These are phyloP conservation scores for Amaranthus tricolor DNA, from an alignment of 179 eudicot species.

Conservation along the genomic window DNA sequence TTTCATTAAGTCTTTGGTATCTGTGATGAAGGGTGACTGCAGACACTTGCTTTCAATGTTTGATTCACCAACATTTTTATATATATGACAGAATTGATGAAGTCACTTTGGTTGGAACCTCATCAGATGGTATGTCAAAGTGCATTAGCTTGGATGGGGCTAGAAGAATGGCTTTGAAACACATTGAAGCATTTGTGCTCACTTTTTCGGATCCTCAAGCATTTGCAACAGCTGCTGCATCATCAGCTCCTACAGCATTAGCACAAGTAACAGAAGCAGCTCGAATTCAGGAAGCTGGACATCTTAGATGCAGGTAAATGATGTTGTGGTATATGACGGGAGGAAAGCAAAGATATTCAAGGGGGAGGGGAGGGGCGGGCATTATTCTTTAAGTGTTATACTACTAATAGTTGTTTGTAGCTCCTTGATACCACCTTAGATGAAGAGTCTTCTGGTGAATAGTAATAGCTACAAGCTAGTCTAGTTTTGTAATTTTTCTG, in stretches of 20 bases:
- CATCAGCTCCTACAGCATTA: slow-evolving; percentile 79
- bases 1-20: neutral
- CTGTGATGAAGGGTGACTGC: slow-evolving; percentile 9
- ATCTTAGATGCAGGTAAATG: slow-evolving; percentile 94
- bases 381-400: neutral
- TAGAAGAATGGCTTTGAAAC: slow-evolving; percentile 81
- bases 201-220: slow-evolving; percentile 71
- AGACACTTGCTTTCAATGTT: neutral
- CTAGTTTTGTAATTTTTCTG: neutral
- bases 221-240: slow-evolving; percentile 71
- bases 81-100: slow-evolving; percentile 76
- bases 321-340: neutral
- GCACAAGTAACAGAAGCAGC: slow-evolving; percentile 82
- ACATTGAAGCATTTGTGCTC: slow-evolving; percentile 78
- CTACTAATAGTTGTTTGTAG: neutral
- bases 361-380: neutral
- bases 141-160: slow-evolving; percentile 69
- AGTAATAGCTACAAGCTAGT: neutral
- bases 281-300: slow-evolving; percentile 93
- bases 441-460: neutral
- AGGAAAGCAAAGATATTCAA: neutral
- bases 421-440: neutral
- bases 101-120: slow-evolving; percentile 66
- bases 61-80: slow-evolving; percentile 5
- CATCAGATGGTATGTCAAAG: slow-evolving; percentile 68